phyloP scores from a whole-genome alignment of 2,329 filamentous ascomycete species.

The Alternaria gaisen region DNA sequence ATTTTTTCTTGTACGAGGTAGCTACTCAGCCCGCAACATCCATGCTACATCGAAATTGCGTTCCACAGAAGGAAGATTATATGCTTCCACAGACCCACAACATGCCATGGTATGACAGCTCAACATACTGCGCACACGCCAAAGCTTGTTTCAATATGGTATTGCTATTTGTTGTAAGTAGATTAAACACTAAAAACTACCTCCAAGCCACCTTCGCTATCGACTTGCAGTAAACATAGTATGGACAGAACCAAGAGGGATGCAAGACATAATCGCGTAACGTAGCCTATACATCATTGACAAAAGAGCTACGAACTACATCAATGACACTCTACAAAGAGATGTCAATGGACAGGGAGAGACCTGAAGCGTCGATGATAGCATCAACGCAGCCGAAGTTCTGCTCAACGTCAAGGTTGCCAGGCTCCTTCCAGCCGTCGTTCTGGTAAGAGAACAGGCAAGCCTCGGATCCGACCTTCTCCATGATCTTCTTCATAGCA shows the following conservation, averaged over 20 bases:
- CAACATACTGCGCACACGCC: background rate
- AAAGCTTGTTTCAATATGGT: background rate
- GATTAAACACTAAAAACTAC: constrained; percentile 25
- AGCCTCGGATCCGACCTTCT: constrained; percentile 70
- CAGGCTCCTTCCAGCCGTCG: constrained; percentile 82
- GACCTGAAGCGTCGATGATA: constrained; percentile 46
- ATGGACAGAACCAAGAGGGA: constrained; percentile 3
- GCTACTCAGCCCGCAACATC: background rate
- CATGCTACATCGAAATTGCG: background rate
- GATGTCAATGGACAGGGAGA: background rate
- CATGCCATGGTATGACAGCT: background rate
- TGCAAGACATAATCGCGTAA: background rate
- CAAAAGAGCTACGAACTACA: constrained; percentile 10
- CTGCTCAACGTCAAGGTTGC: constrained; percentile 77
- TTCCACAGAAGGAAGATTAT: background rate
- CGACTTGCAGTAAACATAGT: constrained; percentile 10
- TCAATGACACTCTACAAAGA: constrained; percentile 9
- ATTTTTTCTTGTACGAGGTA: too few relatives aligned
- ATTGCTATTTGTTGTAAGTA: constrained; percentile 8
- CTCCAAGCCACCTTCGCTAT: constrained; percentile 21
- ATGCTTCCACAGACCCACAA: background rate
- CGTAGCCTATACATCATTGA: constrained; percentile 13
- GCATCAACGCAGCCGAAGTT: constrained; percentile 73
- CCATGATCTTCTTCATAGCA: constrained; percentile 76
- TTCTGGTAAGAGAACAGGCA: constrained; percentile 84